Evolutionary conservation across 164 flowering plant species (phyloP).

Genomic region (Cinnamomum micranthum): DNA sequence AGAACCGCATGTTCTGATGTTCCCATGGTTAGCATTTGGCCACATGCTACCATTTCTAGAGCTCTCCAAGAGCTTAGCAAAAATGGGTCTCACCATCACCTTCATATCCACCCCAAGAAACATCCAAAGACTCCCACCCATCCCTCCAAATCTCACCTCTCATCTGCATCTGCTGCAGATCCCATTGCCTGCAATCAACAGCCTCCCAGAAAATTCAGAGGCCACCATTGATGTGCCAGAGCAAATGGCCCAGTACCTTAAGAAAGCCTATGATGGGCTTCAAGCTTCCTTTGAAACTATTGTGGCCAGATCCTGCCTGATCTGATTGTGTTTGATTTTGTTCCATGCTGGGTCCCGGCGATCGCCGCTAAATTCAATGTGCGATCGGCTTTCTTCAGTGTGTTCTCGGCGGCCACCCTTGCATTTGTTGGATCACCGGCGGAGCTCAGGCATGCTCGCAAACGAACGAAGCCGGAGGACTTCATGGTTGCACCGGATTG

Average conservation of each 20-base stretch:
- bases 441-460: neutral
- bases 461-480: constrained; percentile 9
- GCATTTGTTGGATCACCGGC: constrained; percentile 13
- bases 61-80: constrained; percentile 12
- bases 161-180: neutral
- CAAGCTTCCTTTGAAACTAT: neutral
- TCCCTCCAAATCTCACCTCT: constrained; percentile 7
- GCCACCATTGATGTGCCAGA: constrained; percentile 23
- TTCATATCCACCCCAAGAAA: constrained; percentile 15
- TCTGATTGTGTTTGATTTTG: constrained; percentile 31
- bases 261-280: constrained; percentile 21
- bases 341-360: constrained; percentile 19
- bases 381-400: constrained; percentile 15
- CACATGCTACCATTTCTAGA: constrained; percentile 17
- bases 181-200: constrained; percentile 4
- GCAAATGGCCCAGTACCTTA: constrained; percentile 19
- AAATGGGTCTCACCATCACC: constrained; percentile 7
- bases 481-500: constrained; percentile 22
- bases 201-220: constrained; percentile 22
- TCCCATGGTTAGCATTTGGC: constrained; percentile 20
- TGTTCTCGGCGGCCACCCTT: constrained; percentile 14
- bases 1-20: constrained; percentile 4
- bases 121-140: constrained; percentile 11
- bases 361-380: constrained; percentile 16
- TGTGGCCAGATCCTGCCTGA: constrained; percentile 13